Conservation (phyloP, 176 grass and related monocot species). For the Raddia distichophylla region DNA sequence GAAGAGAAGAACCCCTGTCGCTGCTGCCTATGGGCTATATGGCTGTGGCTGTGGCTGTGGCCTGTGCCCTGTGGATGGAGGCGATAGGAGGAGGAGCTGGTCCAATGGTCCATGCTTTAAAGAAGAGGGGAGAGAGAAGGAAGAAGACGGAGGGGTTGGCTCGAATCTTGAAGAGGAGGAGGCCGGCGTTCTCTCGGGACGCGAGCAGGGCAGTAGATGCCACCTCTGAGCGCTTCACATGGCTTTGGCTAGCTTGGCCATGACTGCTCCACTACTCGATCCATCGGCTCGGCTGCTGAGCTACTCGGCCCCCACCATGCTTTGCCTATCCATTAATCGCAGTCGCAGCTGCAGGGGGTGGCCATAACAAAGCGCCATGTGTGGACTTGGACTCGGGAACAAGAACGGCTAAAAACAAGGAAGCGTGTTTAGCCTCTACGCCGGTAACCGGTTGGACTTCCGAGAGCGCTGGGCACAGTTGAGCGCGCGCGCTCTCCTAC, state of each 20-base stretch:
- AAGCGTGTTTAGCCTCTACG: not conserved
- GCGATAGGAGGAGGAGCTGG: not conserved
- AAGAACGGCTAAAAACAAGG: not conserved
- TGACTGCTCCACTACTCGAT: not conserved
- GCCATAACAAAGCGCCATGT: slow-evolving; percentile 2
- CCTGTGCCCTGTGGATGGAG: no score
- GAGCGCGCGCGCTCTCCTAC: not conserved
- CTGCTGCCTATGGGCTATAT: not conserved
- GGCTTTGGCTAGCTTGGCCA: not conserved
- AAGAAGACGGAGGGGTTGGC: not conserved
- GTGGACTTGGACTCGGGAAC: not conserved
- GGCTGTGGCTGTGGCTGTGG: no score
- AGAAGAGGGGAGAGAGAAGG: not conserved
- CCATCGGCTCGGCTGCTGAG: not conserved
- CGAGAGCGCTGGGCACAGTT: not conserved
- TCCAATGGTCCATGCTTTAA: slow-evolving; percentile 28
- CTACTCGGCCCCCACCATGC: not conserved
- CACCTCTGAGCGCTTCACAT: slow-evolving; percentile 7
- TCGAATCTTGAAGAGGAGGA: slow-evolving; percentile 21
- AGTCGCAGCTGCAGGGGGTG: not conserved
- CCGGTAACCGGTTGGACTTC: not conserved
- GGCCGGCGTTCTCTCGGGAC: slow-evolving; percentile 21
- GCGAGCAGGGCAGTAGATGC: slow-evolving; percentile 3
- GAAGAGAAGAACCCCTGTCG: not conserved
- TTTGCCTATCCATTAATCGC: slow-evolving; percentile 30